Conservation (phyloP, 257 asterid genomes). For the Nicotiana undulata region DNA sequence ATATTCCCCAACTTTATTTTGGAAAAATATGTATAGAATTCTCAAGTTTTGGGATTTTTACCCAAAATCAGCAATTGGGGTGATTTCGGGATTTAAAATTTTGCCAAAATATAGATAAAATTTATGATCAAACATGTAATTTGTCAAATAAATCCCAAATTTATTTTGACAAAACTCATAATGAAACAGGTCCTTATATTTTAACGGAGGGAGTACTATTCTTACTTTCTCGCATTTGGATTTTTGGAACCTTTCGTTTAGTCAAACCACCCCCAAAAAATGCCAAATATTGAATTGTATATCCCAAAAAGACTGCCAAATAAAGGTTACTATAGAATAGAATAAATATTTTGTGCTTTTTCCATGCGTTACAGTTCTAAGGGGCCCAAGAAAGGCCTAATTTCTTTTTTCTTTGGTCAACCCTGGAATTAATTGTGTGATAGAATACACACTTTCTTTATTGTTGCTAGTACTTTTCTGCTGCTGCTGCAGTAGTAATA, state of each 20-base stretch:
- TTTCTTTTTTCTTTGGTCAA: constrained; percentile 31
- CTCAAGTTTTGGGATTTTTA: too few species aligned
- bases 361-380: constrained; percentile 3
- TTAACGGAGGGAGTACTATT: too few species aligned
- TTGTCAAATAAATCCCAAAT: too few species aligned
- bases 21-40: too few species aligned
- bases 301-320: not conserved
- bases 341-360: not conserved
- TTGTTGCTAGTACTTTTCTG: not conserved
- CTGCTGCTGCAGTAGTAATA: not conserved
- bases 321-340: not conserved
- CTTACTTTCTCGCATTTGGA: not conserved
- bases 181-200: too few species aligned
- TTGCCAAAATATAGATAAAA: too few species aligned
- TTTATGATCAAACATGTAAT: too few species aligned
- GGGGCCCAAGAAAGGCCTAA: not conserved
- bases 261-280: not conserved
- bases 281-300: constrained; percentile 4
- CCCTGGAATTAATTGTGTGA: constrained; percentile 25
- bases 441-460: not conserved
- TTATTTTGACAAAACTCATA: too few species aligned
- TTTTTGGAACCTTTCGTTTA: constrained; percentile 10
- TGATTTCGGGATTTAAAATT: too few species aligned
- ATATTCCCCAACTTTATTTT: too few species aligned
- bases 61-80: too few species aligned